Percentiles rank a stretch among this genome's conserved stretches.
Conservation (phyloP, 2,329 filamentous ascomycete species). For the Annulohypoxylon truncatum region DNA sequence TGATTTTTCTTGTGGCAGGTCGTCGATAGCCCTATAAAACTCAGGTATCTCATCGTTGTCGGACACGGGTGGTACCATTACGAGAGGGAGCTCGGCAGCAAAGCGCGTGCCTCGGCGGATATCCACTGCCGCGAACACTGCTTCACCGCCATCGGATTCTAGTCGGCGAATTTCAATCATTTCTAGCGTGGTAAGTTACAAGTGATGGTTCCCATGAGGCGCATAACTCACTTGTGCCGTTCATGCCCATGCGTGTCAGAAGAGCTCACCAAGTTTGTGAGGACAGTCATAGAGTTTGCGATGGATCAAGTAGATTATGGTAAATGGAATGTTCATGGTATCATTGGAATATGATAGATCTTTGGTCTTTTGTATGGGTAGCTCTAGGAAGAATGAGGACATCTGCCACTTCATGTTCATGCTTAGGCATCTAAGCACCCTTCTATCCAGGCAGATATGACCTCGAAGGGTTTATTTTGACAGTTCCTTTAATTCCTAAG, state of each 20-base stretch:
- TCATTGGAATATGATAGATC: background rate
- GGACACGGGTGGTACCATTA: slow-evolving; percentile 23
- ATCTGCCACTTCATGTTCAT: background rate
- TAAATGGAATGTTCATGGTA: background rate
- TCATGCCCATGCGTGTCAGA: background rate
- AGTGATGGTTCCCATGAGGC: background rate
- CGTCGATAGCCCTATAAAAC: slow-evolving; percentile 12
- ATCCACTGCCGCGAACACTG: slow-evolving; percentile 31
- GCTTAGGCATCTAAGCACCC: background rate
- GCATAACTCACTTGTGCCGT: background rate
- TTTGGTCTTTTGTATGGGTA: background rate
- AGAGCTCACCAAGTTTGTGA: background rate
- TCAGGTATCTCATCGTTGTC: slow-evolving; percentile 22
- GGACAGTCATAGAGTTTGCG: background rate
- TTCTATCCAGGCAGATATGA: background rate
- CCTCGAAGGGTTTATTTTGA: background rate
- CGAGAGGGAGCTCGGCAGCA: slow-evolving; percentile 30
- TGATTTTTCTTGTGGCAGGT: background rate
- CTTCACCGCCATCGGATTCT: slow-evolving; percentile 13
- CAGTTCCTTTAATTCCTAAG: background rate
- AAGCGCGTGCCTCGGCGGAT: slow-evolving; percentile 38
- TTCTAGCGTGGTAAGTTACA: background rate
- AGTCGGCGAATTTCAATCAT: slow-evolving; percentile 28
- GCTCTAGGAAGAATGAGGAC: background rate
- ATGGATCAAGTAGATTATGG: background rate